Percentiles rank a stretch among this genome's conserved stretches.
These are phyloP conservation scores for Amanita fuliginea DNA, from an alignment of 768 basidiomycete genomes.

Conservation along the genomic window DNA sequence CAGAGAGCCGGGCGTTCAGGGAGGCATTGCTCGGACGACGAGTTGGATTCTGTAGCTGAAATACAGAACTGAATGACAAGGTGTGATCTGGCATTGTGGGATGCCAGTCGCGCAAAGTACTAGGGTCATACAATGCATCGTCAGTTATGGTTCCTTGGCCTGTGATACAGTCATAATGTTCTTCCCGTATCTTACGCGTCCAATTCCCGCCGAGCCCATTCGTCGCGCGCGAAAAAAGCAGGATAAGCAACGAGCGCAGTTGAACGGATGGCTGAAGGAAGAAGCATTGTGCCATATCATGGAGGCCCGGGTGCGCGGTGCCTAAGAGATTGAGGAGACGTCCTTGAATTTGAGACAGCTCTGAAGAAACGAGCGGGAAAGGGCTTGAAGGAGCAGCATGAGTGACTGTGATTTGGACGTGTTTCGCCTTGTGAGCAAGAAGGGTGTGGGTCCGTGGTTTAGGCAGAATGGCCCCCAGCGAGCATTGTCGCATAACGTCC, in stretches of 20 bases:
- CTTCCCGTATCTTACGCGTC: slow-evolving; percentile 47
- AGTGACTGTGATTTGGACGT: slow-evolving; percentile 15
- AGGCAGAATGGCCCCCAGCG: neutral
- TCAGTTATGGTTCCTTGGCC: slow-evolving; percentile 55
- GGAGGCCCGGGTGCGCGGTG: slow-evolving; percentile 79
- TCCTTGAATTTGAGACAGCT: slow-evolving; percentile 61
- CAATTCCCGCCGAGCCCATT: slow-evolving; percentile 76
- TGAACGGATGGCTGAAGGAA: slow-evolving; percentile 87
- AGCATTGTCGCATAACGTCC: slow-evolving; percentile 5
- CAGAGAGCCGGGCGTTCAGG: slow-evolving; percentile 13
- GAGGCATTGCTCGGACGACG: slow-evolving; percentile 5
- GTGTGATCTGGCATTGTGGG: slow-evolving; percentile 76
- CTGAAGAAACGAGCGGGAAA: slow-evolving; percentile 55
- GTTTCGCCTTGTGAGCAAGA: slow-evolving; percentile 30
- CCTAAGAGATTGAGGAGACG: slow-evolving; percentile 73
- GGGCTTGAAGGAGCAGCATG: slow-evolving; percentile 40
- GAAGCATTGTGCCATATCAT: slow-evolving; percentile 86
- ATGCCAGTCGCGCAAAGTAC: slow-evolving; percentile 88
- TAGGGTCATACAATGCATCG: slow-evolving; percentile 64
- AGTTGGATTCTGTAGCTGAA: slow-evolving; percentile 32
- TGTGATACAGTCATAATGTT: slow-evolving; percentile 42
- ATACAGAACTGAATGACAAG: slow-evolving; percentile 51
- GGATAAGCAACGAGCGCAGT: slow-evolving; percentile 78
- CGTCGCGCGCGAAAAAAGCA: slow-evolving; percentile 86
- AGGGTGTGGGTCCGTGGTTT: slow-evolving; percentile 21